Evolutionary conservation across 306 rosid species (phyloP).

Genomic region (Psophocarpus tetragonolobus): DNA sequence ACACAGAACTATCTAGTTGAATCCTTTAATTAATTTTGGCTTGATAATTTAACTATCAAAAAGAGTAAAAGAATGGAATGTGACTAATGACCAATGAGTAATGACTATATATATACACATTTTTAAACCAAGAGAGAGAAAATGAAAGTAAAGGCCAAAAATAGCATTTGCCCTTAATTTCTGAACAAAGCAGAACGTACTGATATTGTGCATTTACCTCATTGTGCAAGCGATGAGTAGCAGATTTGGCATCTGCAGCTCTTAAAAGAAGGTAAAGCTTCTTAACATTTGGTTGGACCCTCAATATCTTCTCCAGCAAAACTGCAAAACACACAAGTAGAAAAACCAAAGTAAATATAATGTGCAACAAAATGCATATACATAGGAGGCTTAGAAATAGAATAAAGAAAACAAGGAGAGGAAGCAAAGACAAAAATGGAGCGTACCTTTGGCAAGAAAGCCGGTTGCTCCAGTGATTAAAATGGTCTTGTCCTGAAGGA

Average conservation of each 20-base stretch:
- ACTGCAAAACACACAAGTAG: conserved; percentile 47
- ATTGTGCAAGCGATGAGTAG: conserved; percentile 58
- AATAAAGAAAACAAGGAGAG: not conserved
- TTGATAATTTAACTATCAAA: not conserved
- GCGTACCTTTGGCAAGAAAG: conserved; percentile 71
- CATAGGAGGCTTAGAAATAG: too few species aligned
- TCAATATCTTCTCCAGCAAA: conserved; percentile 78
- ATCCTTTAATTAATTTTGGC: not conserved
- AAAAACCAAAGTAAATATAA: not conserved
- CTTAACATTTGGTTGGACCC: conserved; percentile 85
- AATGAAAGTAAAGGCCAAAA: not conserved
- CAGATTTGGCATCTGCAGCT: conserved; percentile 63
- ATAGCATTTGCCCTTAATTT: not conserved
- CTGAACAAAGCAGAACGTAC: not conserved
- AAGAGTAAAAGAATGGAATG: not conserved
- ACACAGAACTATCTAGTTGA: not conserved
- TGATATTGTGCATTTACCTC: conserved; percentile 49
- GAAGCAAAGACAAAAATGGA: not conserved
- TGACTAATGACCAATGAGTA: too few species aligned
- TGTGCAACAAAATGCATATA: not conserved
- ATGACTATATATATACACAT: not conserved
- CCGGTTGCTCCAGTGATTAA: conserved; percentile 82
- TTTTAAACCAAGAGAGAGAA: not conserved
- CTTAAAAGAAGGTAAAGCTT: conserved; percentile 76
- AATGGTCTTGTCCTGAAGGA: conserved; percentile 60